Evolutionary conservation across 495 filamentous ascomycete genomes (phyloP).

Genomic region (Aspergillus olivimuriae): DNA sequence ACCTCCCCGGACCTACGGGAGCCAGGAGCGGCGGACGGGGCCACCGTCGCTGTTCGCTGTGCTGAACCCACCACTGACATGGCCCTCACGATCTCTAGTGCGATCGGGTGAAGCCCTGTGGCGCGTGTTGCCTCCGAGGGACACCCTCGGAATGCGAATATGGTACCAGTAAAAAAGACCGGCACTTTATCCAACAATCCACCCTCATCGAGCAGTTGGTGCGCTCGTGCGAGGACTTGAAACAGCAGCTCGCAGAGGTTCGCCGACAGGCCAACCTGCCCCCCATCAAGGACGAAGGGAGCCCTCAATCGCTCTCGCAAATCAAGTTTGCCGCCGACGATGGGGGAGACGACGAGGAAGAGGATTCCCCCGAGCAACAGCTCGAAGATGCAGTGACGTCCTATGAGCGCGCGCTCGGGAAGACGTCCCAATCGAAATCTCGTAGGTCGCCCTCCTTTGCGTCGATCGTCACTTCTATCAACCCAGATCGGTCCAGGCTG

Average conservation of each 20-base stretch:
- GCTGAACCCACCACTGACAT: background rate
- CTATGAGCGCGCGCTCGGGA: no score
- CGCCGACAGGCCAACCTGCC: slow-evolving; percentile 12
- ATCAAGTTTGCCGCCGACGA: background rate
- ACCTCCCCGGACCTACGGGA: background rate
- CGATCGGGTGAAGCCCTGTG: slow-evolving; percentile 23
- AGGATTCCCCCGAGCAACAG: background rate
- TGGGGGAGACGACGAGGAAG: background rate
- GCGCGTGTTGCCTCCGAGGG: slow-evolving; percentile 24
- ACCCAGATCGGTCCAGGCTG: no score
- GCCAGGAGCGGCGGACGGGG: no score
- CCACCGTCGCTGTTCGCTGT: no score
- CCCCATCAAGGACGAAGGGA: slow-evolving; percentile 13
- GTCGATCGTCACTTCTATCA: no score
- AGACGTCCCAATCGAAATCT: no score
- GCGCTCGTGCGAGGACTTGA: slow-evolving; percentile 13
- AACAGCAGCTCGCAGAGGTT: slow-evolving; percentile 16
- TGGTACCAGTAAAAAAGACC: slow-evolving; percentile 22
- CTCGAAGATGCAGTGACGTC: no score
- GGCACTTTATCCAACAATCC: slow-evolving; percentile 22
- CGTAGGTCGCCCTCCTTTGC: no score
- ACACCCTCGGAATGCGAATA: slow-evolving; percentile 25
- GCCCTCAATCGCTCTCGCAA: background rate
- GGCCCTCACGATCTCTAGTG: slow-evolving; percentile 9
- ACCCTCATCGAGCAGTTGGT: slow-evolving; percentile 19